Evolutionary conservation across 345 rosid genomes (phyloP), one percentile per base, ranked within the genome.

Genomic region (Corchorus capsularis): DNA sequence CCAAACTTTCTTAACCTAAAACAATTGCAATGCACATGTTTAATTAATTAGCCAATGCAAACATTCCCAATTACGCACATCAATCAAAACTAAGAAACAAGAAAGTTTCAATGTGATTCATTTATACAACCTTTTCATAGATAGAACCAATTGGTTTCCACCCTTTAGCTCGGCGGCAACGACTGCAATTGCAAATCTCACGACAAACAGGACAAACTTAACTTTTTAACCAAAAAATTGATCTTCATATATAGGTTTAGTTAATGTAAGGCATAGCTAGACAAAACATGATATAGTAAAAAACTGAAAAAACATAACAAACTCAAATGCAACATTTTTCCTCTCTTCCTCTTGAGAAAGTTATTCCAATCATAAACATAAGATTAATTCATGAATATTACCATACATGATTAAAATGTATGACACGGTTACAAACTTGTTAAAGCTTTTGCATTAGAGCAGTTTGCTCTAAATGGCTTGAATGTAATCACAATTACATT

Each of bases 131-230:
- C 85, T 77, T 81, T 55, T 63, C 75, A 27, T 79, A 81, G 22
- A 84, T n/a, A 47, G 19, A 14, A 53, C 87, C 85, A 20, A 85
- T 79, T 0, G 82, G 81, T 17, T 13, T 54, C 85, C 81, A 84
- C 12, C 87, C 87, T 47, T 71, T 84, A 43, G 46, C 69, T 13
- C 47, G 17, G 59, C 85, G 74, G 79, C 87, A 84, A 52, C 46
- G 47, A 67, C 85, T 77, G 78, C 87, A 84, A 37, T 82, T 82
- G 62, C 87, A 84, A 64, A 84, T 79, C 19, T 76, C 85, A 15
- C 83, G 87, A 69, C 87, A 82, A 71, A 72, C 81, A 59, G 87
- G 85, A 63, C 87, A 84, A 55, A 84, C 69, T n/a, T n/a, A n/a
- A n/a, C n/a, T n/a, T 47, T 55, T 10, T 43, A 27, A 66, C 15